Conservation (phyloP, 768 basidiomycete genomes). For the Butyriboletus loyo region DNA sequence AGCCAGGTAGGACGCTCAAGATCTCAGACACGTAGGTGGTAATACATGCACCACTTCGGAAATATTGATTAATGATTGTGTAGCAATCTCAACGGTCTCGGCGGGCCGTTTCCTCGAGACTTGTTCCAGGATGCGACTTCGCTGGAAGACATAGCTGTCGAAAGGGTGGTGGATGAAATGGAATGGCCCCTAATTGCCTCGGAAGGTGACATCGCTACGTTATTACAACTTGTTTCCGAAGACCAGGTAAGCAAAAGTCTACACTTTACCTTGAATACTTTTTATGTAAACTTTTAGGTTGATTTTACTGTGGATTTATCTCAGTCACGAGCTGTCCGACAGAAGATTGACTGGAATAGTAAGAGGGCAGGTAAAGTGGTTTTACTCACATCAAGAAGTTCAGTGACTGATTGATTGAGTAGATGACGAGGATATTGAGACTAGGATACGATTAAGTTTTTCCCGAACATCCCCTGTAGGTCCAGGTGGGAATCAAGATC, state of each 20-base stretch:
- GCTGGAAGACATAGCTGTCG: conserved; percentile 53
- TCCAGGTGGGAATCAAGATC: conserved; percentile 12
- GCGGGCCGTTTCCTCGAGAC: conserved; percentile 61
- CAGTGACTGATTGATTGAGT: conserved; percentile 11
- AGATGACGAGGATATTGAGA: conserved; percentile 89
- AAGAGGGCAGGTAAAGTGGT: conserved; percentile 71
- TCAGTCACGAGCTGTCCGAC: conserved; percentile 52
- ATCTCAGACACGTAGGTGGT: conserved; percentile 64
- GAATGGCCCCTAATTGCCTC: conserved; percentile 79
- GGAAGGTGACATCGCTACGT: conserved; percentile 76
- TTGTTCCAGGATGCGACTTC: conserved; percentile 69
- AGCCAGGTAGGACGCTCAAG: conserved; percentile 71
- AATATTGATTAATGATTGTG: background rate
- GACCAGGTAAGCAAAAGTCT: conserved; percentile 50
- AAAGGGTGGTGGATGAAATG: conserved; percentile 52
- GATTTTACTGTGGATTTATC: conserved; percentile 70
- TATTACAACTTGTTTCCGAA: conserved; percentile 81
- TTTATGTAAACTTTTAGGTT: conserved; percentile 43
- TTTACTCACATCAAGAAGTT: background rate
- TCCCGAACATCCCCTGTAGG: conserved; percentile 12
- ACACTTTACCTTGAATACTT: background rate
- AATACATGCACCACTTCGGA: background rate
- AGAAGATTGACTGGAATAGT: conserved; percentile 76
- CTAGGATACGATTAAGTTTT: conserved; percentile 50
- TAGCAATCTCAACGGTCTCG: conserved; percentile 67